Evolutionary conservation across 768 basidiomycete species (phyloP).

Genomic region (Cyclocybe cylindracea): DNA sequence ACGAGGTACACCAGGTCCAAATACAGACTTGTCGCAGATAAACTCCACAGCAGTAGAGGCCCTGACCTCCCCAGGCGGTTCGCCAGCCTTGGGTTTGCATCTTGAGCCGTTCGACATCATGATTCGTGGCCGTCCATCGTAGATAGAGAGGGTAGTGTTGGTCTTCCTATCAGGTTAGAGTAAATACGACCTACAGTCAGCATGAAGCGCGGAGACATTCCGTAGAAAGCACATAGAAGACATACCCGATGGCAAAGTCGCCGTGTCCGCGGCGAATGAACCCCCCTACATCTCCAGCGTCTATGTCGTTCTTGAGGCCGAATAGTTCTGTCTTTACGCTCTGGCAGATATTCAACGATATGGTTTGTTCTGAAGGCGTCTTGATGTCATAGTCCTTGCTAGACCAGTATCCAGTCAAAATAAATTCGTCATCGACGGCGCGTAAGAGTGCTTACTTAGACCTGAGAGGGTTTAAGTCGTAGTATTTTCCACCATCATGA

Average conservation of each 20-base stretch:
- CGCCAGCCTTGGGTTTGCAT: constrained; percentile 50
- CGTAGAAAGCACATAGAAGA: neutral
- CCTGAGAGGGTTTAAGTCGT: constrained; percentile 65
- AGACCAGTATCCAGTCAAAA: constrained; percentile 15
- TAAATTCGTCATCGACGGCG: constrained; percentile 3
- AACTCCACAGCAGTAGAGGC: constrained; percentile 77
- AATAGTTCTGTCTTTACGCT: constrained; percentile 57
- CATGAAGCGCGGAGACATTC: neutral
- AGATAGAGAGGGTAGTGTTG: constrained; percentile 64
- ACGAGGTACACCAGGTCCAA: constrained; percentile 50
- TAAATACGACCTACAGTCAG: neutral
- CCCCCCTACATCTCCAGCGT: constrained; percentile 57
- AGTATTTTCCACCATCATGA: constrained; percentile 57
- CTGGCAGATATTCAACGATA: constrained; percentile 68
- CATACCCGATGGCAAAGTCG: constrained; percentile 73
- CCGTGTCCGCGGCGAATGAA: constrained; percentile 62
- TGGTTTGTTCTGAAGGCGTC: constrained; percentile 45
- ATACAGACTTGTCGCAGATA: constrained; percentile 69
- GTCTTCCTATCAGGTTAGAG: constrained; percentile 38
- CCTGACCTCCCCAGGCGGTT: constrained; percentile 32
- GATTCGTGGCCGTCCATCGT: constrained; percentile 55
- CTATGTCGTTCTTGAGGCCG: constrained; percentile 54
- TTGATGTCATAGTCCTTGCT: constrained; percentile 67
- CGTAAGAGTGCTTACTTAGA: constrained; percentile 43
- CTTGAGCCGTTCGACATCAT: constrained; percentile 62